Conservation (phyloP, 495 filamentous ascomycete species). For the Lepidopterella palustris region DNA sequence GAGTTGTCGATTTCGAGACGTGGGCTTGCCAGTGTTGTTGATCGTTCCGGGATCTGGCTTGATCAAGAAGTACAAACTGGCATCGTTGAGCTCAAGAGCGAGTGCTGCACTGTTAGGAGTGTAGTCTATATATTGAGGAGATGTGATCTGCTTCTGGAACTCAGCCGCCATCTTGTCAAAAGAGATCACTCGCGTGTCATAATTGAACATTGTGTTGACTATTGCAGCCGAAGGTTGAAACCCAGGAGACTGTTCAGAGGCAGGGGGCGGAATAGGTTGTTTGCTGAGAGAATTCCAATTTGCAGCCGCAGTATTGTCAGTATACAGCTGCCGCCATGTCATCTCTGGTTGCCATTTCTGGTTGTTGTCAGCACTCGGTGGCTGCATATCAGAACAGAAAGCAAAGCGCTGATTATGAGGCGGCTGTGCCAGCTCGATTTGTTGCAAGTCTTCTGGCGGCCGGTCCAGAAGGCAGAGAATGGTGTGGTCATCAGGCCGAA, state of each 20-base stretch:
- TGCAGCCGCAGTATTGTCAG: background rate
- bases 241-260: background rate
- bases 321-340: background rate
- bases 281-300: background rate
- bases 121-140: background rate
- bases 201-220: too few species aligned
- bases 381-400: too few species aligned
- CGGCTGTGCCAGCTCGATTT: slow-evolving; percentile 4
- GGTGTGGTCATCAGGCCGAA: background rate
- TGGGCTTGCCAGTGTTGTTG: background rate
- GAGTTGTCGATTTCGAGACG: background rate
- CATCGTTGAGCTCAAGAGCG: slow-evolving; percentile 4
- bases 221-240: too few species aligned
- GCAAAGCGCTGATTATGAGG: slow-evolving; percentile 14
- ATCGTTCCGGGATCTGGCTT: background rate
- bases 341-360: background rate
- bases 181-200: background rate
- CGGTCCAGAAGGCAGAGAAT: slow-evolving; percentile 5
- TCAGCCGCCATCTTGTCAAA: background rate
- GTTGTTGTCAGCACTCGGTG: background rate
- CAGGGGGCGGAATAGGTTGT: background rate
- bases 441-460: slow-evolving; percentile 24
- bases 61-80: slow-evolving; percentile 3
- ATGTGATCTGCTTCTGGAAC: background rate
- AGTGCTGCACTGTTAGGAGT: background rate